Evolutionary conservation across 73 alveolate species (phyloP).

Genomic region (Paramecium octaurelia): DNA sequence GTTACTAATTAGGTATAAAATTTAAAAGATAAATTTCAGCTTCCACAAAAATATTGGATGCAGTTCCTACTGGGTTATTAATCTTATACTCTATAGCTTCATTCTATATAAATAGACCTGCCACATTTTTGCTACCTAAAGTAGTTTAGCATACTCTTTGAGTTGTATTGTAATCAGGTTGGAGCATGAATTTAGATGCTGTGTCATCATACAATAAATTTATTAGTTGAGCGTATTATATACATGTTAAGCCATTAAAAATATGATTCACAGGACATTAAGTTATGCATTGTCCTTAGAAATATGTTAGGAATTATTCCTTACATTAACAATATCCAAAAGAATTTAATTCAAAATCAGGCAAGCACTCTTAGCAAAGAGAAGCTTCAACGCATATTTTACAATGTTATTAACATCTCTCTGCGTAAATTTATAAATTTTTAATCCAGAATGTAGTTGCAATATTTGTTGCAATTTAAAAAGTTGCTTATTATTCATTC

Average conservation of each 20-base stretch:
- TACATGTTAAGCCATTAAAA: not conserved
- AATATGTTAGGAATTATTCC: not conserved
- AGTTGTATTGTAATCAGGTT: not conserved
- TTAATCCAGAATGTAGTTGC: not conserved
- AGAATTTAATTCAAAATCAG: not conserved
- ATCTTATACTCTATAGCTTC: not conserved
- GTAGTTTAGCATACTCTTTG: not conserved
- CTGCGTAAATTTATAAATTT: not conserved
- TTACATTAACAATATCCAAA: not conserved
- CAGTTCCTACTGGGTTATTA: not conserved
- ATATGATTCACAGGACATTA: not conserved
- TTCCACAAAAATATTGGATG: not conserved
- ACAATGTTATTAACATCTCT: not conserved
- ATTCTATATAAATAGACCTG: not conserved
- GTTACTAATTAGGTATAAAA: not conserved
- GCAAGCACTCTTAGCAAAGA: not conserved
- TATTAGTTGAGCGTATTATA: not conserved
- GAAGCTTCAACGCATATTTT: not conserved
- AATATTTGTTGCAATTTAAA: not conserved
- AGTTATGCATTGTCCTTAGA: not conserved
- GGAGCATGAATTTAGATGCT: not conserved
- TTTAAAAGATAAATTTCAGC: not conserved
- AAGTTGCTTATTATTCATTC: not conserved
- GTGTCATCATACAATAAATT: not conserved
- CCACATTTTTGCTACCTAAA: not conserved